Evolutionary conservation across 306 rosid species (phyloP).

Genomic region (Acacia confusa): DNA sequence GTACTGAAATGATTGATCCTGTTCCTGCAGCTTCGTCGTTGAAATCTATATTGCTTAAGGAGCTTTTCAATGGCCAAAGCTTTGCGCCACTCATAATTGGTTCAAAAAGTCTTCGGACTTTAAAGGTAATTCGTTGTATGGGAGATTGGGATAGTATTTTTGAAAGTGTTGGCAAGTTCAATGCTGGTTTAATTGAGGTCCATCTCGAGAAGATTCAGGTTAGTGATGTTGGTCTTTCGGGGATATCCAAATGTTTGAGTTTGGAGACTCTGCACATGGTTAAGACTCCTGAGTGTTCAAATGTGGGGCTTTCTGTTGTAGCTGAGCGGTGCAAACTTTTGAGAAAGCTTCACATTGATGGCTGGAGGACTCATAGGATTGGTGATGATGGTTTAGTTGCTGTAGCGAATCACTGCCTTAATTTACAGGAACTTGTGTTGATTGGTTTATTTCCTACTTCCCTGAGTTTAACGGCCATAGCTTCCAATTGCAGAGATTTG

Average conservation of each 20-base stretch:
- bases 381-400: slow-evolving; percentile 70
- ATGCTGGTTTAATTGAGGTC: slow-evolving; percentile 54
- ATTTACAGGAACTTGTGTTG: slow-evolving; percentile 78
- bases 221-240: slow-evolving; percentile 37
- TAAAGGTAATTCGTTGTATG: slow-evolving; percentile 76
- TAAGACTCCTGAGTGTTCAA: slow-evolving; percentile 74
- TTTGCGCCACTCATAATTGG: slow-evolving; percentile 58
- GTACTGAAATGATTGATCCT: slow-evolving; percentile 41
- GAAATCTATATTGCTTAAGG: slow-evolving; percentile 71
- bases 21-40: slow-evolving; percentile 45
- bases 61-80: slow-evolving; percentile 60
- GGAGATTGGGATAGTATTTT: slow-evolving; percentile 82
- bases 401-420: slow-evolving; percentile 54
- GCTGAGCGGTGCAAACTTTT: slow-evolving; percentile 59
- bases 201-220: slow-evolving; percentile 82
- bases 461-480: slow-evolving; percentile 53
- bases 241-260: slow-evolving; percentile 35
- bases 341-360: slow-evolving; percentile 91
- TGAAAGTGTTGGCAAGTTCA: slow-evolving; percentile 44
- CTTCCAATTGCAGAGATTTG: slow-evolving; percentile 56
- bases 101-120: slow-evolving; percentile 54
- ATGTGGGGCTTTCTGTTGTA: slow-evolving; percentile 56
- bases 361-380: slow-evolving; percentile 85
- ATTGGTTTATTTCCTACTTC: slow-evolving; percentile 72
- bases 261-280: slow-evolving; percentile 59